Percentiles rank a stretch among this genome's conserved stretches.
Conservation (phyloP, 306 rosid species). For the Ochetophila trinervis region DNA sequence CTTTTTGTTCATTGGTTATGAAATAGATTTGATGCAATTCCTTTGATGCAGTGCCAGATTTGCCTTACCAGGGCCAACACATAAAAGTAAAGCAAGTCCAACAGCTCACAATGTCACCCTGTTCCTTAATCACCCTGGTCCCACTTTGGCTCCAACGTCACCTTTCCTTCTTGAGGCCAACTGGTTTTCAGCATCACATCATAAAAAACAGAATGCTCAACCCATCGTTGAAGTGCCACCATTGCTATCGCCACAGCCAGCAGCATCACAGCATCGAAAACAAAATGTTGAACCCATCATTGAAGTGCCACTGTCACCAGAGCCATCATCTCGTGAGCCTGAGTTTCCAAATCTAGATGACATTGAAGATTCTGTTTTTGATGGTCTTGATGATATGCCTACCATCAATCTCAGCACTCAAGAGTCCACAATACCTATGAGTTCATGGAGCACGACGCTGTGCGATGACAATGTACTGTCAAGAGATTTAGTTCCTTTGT, state of each 20-base stretch:
- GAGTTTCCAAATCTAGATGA: slow-evolving; percentile 6
- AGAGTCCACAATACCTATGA: background rate
- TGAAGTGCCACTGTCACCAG: slow-evolving; percentile 49
- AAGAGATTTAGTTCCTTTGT: slow-evolving; percentile 30
- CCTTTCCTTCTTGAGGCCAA: background rate
- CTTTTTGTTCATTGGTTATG: background rate
- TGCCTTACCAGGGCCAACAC: slow-evolving; percentile 34
- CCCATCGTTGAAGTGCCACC: slow-evolving; percentile 48
- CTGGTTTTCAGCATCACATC: background rate
- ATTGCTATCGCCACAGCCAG: background rate
- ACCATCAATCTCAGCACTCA: slow-evolving; percentile 15
- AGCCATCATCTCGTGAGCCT: slow-evolving; percentile 27
- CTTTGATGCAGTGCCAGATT: slow-evolving; percentile 35
- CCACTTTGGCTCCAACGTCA: background rate
- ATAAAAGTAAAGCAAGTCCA: slow-evolving; percentile 1
- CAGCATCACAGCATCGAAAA: background rate
- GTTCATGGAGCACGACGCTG: background rate
- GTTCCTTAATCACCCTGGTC: background rate
- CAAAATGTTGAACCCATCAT: slow-evolving; percentile 44
- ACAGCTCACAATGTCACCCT: background rate
- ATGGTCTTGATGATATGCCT: slow-evolving; percentile 19
- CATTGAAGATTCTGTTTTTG: slow-evolving; percentile 32
- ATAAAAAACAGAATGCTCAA: slow-evolving; percentile 15
- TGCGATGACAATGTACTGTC: slow-evolving; percentile 22
- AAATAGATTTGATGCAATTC: slow-evolving; percentile 29